Percentiles rank a stretch among this genome's conserved stretches.
phyloP scores from a whole-genome alignment of 495 filamentous ascomycete species.

The Copromyces sp. region DNA sequence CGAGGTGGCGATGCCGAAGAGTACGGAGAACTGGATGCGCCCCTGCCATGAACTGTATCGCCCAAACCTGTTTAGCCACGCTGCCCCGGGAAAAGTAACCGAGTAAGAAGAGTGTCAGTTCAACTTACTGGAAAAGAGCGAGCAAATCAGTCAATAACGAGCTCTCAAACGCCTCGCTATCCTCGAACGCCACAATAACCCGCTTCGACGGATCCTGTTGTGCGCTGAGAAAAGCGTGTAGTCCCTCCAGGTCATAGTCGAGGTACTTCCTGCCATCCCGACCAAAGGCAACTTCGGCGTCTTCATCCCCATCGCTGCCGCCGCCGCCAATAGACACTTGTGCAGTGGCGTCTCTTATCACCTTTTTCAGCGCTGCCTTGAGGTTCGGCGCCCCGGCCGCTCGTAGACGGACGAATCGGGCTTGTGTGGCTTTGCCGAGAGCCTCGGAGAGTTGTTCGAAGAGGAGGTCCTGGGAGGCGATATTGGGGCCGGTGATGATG shows the following conservation, averaged over 20 bases:
- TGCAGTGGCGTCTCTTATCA: conserved; percentile 51
- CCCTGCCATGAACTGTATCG: conserved; percentile 63
- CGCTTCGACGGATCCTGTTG: conserved; percentile 44
- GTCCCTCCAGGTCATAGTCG: conserved; percentile 84
- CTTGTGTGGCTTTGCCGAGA: conserved; percentile 37
- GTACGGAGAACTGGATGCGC: conserved; percentile 78
- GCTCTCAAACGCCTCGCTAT: conserved; percentile 87
- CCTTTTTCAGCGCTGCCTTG: conserved; percentile 70
- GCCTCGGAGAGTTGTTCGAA: conserved; percentile 56
- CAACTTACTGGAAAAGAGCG: conserved; percentile 59
- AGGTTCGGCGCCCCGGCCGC: conserved; percentile 74
- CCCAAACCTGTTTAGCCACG: conserved; percentile 5
- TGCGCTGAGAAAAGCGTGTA: conserved; percentile 51
- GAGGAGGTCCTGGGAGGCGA: conserved; percentile 63
- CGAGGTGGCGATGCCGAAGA: conserved; percentile 87
- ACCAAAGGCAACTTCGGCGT: conserved; percentile 35
- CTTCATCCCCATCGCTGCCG: conserved; percentile 37
- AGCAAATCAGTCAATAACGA: conserved; percentile 69
- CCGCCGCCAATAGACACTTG: conserved; percentile 5
- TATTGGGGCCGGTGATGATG: conserved; percentile 78
- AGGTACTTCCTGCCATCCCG: conserved; percentile 59
- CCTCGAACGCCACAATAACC: conserved; percentile 70
- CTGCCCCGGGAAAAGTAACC: background rate
- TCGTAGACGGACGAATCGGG: conserved; percentile 56
- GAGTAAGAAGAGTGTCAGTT: background rate